These are phyloP conservation scores for Lactifluus hygrophoroides DNA, from an alignment of 768 basidiomycete genomes.

Conservation along the genomic window DNA sequence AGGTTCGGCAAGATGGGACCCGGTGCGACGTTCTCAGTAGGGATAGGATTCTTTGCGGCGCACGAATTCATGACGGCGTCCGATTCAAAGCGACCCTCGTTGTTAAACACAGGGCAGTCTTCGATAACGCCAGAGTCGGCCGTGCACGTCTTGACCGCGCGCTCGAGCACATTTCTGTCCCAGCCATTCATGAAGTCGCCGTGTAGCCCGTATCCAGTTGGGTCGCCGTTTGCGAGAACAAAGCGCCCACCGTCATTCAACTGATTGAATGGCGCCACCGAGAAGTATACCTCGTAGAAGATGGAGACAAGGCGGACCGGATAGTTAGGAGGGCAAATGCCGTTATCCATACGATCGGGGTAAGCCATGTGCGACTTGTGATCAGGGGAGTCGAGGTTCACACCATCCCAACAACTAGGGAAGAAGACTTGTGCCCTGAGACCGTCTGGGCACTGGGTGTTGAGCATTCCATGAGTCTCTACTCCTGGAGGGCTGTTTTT, in stretches of 20 bases:
- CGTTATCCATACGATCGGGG: constrained; percentile 9
- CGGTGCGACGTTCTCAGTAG: neutral
- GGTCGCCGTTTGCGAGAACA: constrained; percentile 36
- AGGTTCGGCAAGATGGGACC: neutral
- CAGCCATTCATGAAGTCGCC: constrained; percentile 37
- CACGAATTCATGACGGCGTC: neutral
- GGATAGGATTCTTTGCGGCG: neutral
- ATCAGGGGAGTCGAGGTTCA: constrained; percentile 31
- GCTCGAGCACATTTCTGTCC: constrained; percentile 32
- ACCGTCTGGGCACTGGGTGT: constrained; percentile 24
- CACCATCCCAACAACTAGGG: constrained; percentile 34
- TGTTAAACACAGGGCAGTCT: constrained; percentile 2
- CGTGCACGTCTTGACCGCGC: constrained; percentile 30
- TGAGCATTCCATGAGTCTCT: constrained; percentile 17
- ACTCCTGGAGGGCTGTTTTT: neutral
- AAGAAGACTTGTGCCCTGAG: constrained; percentile 28
- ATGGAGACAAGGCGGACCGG: constrained; percentile 35
- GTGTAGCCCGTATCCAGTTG: constrained; percentile 35
- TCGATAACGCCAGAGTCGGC: constrained; percentile 5
- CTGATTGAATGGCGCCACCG: constrained; percentile 23
- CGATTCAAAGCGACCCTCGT: neutral
- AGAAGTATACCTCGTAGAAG: constrained; percentile 34
- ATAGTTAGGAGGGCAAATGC: neutral
- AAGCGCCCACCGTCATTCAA: constrained; percentile 28
- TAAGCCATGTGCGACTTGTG: constrained; percentile 35